Evolutionary conservation across 345 rosid species (phyloP).

Genomic region (Syzygium aromaticum): DNA sequence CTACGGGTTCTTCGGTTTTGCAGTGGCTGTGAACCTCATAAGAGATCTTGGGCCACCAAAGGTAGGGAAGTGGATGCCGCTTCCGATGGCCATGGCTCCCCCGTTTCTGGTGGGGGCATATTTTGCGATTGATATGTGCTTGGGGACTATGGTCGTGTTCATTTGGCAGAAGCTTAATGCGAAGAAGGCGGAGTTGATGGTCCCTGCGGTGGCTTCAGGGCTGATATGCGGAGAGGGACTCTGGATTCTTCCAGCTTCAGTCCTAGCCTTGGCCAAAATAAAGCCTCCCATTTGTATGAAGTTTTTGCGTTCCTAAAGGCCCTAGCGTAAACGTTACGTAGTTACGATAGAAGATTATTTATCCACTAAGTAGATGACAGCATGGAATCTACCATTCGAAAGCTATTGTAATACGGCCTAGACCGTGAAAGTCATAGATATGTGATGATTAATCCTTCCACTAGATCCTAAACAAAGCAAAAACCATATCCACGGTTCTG

Average conservation of each 20-base stretch:
- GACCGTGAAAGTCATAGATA: background rate
- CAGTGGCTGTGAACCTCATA: constrained; percentile 49
- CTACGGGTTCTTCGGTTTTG: constrained; percentile 71
- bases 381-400: background rate
- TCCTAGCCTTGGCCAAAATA: constrained; percentile 76
- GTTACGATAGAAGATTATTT: background rate
- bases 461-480: background rate
- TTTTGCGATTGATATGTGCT: constrained; percentile 83
- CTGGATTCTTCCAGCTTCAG: constrained; percentile 77
- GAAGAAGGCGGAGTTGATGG: constrained; percentile 61
- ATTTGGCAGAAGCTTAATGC: constrained; percentile 47
- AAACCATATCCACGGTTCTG: background rate
- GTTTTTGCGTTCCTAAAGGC: constrained; percentile 38
- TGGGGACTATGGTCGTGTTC: constrained; percentile 67
- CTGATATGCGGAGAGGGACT: constrained; percentile 89
- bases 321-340: background rate
- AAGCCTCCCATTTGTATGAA: constrained; percentile 89
- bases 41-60: constrained; percentile 53
- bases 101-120: constrained; percentile 88
- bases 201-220: constrained; percentile 88
- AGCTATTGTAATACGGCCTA: background rate
- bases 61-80: constrained; percentile 76
- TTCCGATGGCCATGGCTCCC: constrained; percentile 84
- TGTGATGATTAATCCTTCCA: background rate
- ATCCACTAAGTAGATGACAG: background rate